Evolutionary conservation across 2,329 filamentous ascomycete species (phyloP), one percentile per base, ranked within the genome.

Genomic region (Verticillium klebahnii): DNA sequence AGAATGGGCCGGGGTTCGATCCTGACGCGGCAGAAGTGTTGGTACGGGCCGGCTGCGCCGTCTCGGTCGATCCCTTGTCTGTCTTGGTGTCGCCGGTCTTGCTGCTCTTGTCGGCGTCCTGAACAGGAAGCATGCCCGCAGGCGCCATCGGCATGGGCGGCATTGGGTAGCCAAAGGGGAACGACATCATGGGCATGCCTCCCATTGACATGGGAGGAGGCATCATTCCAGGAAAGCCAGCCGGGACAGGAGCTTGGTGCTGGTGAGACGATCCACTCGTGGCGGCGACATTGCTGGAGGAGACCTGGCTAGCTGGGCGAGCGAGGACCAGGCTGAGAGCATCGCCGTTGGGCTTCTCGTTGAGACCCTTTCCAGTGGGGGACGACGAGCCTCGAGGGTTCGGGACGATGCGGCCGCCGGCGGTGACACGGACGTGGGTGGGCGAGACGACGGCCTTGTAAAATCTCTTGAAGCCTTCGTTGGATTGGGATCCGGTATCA

Each of bases 381-480:
- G 85, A 86, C 5, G 76, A 75, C 2, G 80, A 76, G 14, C 76
- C 80, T 54, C 85, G 80, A 37, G 81, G 87, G 68, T 89, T 89
- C 57, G 86, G 86, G 1, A 89, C 87, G 67, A 89, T 89, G 40
- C 85, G 80, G 52, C 87, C 87, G 62, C 87, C 86, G 63, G 87
- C 87, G 23, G 87, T 89, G 58, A 89, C 87, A 17, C 87, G 83
- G 64, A 89, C 82, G 71, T 89, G 85, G 15, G 85, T 87, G 8
- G 87, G 87, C 37, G 87, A 89, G 5, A 85, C 81, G n/a, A 89
- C 87, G 12, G 86, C 85, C 69, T 87, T 86, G 74, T 86, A 89
- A 69, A 89, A 89, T 59, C 82, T 80, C 70, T 87, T 83, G 67
- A 89, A 89, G n/a, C 87, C 87, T 70, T 89, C 85, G 37, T 81